Conservation (phyloP, 2,329 filamentous ascomycete genomes). For the Aspergillus quadricinctus region DNA sequence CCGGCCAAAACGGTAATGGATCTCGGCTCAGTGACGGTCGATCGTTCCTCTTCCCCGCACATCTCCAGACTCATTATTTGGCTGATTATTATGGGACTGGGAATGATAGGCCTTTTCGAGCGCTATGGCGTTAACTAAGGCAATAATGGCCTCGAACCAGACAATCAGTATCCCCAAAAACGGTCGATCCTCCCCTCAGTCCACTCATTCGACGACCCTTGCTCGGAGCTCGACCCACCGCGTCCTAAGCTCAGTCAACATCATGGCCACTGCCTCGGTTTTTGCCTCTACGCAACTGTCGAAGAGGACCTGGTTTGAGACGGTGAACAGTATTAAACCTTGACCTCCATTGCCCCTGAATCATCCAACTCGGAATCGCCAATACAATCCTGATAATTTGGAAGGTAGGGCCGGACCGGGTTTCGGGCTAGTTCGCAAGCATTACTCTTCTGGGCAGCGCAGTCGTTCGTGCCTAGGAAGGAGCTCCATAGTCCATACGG, state of each 20-base stretch:
- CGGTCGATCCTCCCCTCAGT: too few relatives aligned
- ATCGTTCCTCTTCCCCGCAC: neutral
- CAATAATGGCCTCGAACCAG: too few relatives aligned
- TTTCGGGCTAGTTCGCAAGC: slow-evolving; percentile 6
- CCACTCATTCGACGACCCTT: too few relatives aligned
- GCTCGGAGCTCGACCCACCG: neutral
- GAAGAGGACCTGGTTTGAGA: neutral
- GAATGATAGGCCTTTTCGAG: neutral
- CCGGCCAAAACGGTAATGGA: neutral
- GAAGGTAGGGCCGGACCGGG: neutral
- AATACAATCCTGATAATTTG: neutral
- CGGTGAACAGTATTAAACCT: neutral
- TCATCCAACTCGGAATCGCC: neutral
- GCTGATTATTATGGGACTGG: neutral
- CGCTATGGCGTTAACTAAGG: neutral
- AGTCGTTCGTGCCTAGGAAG: neutral
- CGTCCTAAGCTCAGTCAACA: neutral
- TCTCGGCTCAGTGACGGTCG: neutral
- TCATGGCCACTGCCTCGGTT: neutral
- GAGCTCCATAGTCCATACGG: neutral
- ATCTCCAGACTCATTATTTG: neutral
- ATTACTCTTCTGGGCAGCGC: slow-evolving; percentile 7
- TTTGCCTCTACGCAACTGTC: neutral
- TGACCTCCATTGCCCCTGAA: neutral
- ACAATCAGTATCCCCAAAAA: too few relatives aligned